These are phyloP conservation scores for Melocanna baccifera DNA, from an alignment of 176 grass and related monocot species.

Conservation along the genomic window DNA sequence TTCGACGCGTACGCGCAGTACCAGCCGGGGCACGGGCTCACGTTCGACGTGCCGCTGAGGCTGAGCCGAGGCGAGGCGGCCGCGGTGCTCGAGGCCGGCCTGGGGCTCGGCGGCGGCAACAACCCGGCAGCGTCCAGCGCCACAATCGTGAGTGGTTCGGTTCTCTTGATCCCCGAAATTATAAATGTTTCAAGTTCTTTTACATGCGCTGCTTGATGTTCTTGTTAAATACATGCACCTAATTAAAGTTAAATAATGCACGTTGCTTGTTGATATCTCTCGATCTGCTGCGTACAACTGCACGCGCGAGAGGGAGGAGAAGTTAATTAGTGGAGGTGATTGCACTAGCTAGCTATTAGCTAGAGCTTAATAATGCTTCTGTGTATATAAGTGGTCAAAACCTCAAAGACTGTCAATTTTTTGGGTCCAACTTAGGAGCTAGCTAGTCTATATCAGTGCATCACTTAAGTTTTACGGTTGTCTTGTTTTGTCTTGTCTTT, in stretches of 20 bases:
- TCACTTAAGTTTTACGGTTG: background rate
- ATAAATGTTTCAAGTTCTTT: background rate
- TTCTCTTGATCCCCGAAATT: background rate
- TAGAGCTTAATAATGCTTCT: background rate
- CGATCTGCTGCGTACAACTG: background rate
- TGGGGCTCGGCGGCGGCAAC: background rate
- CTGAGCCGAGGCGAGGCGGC: conserved; percentile 36
- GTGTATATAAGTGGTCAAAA: background rate
- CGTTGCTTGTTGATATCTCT: background rate
- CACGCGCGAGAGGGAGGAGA: background rate
- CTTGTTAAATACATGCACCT: background rate
- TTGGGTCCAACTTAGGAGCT: conserved; percentile 17
- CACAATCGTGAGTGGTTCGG: background rate
- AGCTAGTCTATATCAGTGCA: background rate
- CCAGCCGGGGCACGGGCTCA: conserved; percentile 47
- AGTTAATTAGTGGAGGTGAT: background rate
- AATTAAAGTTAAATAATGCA: background rate
- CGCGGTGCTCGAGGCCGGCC: background rate
- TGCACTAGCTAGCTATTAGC: background rate
- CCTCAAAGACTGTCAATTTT: background rate
- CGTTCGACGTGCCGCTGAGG: conserved; percentile 47
- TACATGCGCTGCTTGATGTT: background rate
- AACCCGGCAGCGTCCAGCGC: background rate
- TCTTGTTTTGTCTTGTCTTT: background rate
- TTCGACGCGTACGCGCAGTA: conserved; percentile 50